A percentile compares a stretch with the other conserved stretches of the same genome.
These are phyloP conservation scores for Jackrogersella minutella DNA, from an alignment of 495 filamentous ascomycete genomes.

Conservation along the genomic window DNA sequence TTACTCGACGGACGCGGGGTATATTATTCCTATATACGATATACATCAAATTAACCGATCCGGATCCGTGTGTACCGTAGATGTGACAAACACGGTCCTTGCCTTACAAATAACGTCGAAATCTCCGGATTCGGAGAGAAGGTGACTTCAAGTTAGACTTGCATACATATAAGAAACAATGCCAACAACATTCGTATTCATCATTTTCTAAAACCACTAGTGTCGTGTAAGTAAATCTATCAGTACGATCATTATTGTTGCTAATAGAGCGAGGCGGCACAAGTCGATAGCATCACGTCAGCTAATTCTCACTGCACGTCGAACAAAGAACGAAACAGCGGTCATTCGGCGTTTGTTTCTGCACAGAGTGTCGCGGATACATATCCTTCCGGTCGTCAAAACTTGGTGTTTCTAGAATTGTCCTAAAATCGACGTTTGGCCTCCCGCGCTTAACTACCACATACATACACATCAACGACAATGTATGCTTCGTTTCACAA, in stretches of 20 bases:
- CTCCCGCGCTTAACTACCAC: not conserved
- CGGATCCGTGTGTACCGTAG: constrained; percentile 11
- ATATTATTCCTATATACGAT: constrained; percentile 1
- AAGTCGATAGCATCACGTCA: constrained; percentile 31
- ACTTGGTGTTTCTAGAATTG: constrained; percentile 8
- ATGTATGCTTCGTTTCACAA: constrained; percentile 22
- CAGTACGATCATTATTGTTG: not conserved
- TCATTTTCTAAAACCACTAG: not conserved
- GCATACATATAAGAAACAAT: not conserved
- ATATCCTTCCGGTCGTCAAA: not conserved
- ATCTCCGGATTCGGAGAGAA: constrained; percentile 29
- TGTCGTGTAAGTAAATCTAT: not conserved
- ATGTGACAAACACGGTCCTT: constrained; percentile 10
- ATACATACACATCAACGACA: constrained; percentile 3
- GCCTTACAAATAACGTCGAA: not conserved
- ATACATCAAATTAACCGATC: constrained; percentile 9
- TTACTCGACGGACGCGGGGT: constrained; percentile 20
- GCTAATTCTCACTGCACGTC: constrained; percentile 21
- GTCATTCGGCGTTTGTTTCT: constrained; percentile 23
- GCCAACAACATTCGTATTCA: not conserved
- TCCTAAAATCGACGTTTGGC: constrained; percentile 4
- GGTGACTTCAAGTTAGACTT: not conserved
- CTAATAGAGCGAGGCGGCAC: not conserved
- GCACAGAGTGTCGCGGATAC: not conserved
- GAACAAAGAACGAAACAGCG: constrained; percentile 7